These are phyloP conservation scores for Danielia oregonensis DNA, from an alignment of 805 yeast genomes.

Conservation along the genomic window DNA sequence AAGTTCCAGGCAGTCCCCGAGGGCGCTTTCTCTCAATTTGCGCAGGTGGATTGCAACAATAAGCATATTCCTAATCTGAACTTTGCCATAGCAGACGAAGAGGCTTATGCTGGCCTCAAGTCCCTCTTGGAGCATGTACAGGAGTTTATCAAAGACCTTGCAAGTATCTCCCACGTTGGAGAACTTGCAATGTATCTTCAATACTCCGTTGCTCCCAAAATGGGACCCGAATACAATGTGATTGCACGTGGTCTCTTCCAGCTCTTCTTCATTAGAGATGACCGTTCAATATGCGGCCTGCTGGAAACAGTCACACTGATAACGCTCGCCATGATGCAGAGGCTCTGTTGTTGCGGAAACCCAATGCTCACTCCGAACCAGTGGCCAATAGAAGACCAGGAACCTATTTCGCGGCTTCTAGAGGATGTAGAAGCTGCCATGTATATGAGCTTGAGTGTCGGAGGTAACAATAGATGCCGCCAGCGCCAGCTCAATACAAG, in stretches of 20 bases:
- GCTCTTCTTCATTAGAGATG: constrained; percentile 58
- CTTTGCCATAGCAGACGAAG: constrained; percentile 16
- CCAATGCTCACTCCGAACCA: constrained; percentile 25
- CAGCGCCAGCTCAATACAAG: constrained; percentile 69
- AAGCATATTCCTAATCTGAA: constrained; percentile 36
- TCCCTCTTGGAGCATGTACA: constrained; percentile 20
- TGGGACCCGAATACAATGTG: constrained; percentile 30
- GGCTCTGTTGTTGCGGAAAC: constrained; percentile 37
- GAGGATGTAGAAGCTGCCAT: constrained; percentile 44
- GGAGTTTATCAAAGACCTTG: constrained; percentile 16
- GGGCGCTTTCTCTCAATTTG: constrained; percentile 29
- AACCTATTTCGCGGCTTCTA: constrained; percentile 5
- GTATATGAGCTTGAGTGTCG: constrained; percentile 27
- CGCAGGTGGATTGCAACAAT: constrained; percentile 35
- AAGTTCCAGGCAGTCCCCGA: constrained; percentile 1
- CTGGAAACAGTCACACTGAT: constrained; percentile 26
- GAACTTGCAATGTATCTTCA: constrained; percentile 27
- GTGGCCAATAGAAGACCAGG: constrained; percentile 13
- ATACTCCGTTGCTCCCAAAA: constrained; percentile 23
- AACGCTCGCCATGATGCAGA: constrained; percentile 35
- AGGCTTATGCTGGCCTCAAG: constrained; percentile 19
- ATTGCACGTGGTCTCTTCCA: constrained; percentile 65
- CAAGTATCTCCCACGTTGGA: constrained; percentile 15
- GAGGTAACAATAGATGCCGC: constrained; percentile 65
- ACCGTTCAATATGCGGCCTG: constrained; percentile 54